These are phyloP conservation scores for Penicillium simplicissimum DNA, from an alignment of 495 filamentous ascomycete species.

Conservation along the genomic window DNA sequence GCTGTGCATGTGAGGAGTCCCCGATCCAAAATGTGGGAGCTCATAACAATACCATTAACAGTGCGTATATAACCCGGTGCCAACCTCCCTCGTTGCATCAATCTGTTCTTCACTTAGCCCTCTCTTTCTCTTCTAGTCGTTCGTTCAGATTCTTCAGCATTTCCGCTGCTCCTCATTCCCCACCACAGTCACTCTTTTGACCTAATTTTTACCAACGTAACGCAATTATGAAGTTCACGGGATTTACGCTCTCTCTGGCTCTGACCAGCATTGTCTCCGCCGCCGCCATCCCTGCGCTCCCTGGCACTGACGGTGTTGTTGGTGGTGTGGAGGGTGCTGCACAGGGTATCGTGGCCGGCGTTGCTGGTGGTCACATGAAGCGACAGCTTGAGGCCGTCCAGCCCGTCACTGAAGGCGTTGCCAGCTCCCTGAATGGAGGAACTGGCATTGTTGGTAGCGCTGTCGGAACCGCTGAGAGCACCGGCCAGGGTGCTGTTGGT, in stretches of 20 bases:
- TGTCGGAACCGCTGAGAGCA: slow-evolving; percentile 15
- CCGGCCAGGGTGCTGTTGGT: slow-evolving; percentile 11
- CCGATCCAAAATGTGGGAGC: slow-evolving; percentile 9
- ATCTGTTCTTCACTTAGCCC: slow-evolving; percentile 17
- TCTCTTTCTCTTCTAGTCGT: slow-evolving; percentile 29
- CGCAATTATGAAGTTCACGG: slow-evolving; percentile 46
- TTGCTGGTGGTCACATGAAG: slow-evolving; percentile 3
- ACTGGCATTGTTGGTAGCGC: slow-evolving; percentile 8
- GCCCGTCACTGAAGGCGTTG: slow-evolving; percentile 7
- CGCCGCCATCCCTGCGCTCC: slow-evolving; percentile 18
- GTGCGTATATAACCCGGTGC: slow-evolving; percentile 29
- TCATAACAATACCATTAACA: slow-evolving; percentile 12
- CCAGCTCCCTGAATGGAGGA: slow-evolving; percentile 10
- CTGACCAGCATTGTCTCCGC: slow-evolving; percentile 21
- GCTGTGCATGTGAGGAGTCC: slow-evolving; percentile 23
- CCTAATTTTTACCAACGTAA: background rate
- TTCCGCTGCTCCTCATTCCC: background rate
- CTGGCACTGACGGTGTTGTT: slow-evolving; percentile 8
- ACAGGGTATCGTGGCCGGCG: background rate
- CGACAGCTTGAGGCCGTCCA: slow-evolving; percentile 11
- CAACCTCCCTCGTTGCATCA: background rate
- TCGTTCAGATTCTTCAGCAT: slow-evolving; percentile 22
- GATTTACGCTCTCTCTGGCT: slow-evolving; percentile 36
- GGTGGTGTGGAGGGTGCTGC: slow-evolving; percentile 7
- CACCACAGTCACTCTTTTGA: slow-evolving; percentile 10